Evolutionary conservation across 257 asterid genomes (phyloP), one percentile per base, ranked within the genome.

Genomic region (Jasminum sambac): DNA sequence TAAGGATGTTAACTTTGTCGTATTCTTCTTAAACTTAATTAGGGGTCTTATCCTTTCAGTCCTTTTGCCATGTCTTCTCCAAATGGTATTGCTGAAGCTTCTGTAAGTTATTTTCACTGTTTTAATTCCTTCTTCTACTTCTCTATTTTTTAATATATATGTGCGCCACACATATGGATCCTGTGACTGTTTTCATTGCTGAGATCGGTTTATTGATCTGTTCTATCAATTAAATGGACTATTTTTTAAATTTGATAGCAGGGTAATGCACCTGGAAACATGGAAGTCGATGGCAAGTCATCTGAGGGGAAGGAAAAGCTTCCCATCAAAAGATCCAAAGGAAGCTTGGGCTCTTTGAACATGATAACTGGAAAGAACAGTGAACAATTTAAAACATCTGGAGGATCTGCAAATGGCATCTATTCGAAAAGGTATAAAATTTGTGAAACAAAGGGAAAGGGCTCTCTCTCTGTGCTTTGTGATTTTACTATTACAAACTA

Each of bases 31-130:
- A 10, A 55, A 55, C 62, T 21, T 21, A 40, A 72, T 60, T 73
- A 84, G 88, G 88, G 88, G 14, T 81, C 99, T 75, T 94, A 91
- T 81, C 99, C 99, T 36, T 94, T 89, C 80, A 91, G 96, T 80
- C 96, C 96, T 59, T 94, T 82, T 83, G 86, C 90, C 30, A 68
- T 84, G 78, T 86, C 92, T 57, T 81, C 91, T 66, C 85, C 89
- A 57, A 86, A 84, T 84, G 86, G 89, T 23, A 70, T 84, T 72
- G 74, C 82, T 69, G 92, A 87, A 76, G 80, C 87, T 71, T 61
- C 88, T 58, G 90, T 87, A 70, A 79, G 92, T 79, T 41, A 26
- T 36, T 38, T 36, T 70, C n/a, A 9, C 62, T 8, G 16, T 55
- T 55, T 55, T 12, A 19, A 10, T 4, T 23, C 62, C 68, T 36